Conservation (phyloP, 352 stramenopile genomes). For the Elongisporangium anandrum region DNA sequence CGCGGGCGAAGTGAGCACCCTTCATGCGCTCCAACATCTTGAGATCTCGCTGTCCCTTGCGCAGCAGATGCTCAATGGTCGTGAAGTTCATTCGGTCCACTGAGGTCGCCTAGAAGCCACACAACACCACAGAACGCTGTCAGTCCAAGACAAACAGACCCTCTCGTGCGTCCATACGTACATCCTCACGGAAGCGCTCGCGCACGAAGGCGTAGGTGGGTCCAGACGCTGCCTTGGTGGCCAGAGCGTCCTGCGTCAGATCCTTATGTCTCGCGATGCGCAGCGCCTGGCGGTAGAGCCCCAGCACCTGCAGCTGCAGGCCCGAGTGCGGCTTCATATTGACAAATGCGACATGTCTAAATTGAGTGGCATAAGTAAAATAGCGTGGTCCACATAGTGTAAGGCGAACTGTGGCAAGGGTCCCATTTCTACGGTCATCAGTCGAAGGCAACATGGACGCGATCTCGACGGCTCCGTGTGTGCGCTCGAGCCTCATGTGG, state of each 20-base stretch:
- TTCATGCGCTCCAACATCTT: slow-evolving; percentile 78
- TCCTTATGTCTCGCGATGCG: slow-evolving; percentile 60
- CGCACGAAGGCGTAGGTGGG: slow-evolving; percentile 54
- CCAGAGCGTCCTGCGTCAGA: slow-evolving; percentile 7
- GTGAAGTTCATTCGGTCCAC: slow-evolving; percentile 73
- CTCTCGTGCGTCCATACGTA: slow-evolving; percentile 29
- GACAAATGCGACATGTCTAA: not conserved
- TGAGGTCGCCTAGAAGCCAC: slow-evolving; percentile 40
- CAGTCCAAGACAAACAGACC: too few species aligned
- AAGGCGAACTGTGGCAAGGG: too few species aligned
- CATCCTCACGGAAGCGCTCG: slow-evolving; percentile 72
- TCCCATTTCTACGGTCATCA: not conserved
- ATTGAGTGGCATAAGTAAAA: not conserved
- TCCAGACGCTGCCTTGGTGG: slow-evolving; percentile 7
- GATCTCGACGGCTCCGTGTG: slow-evolving; percentile 76
- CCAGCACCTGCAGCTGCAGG: slow-evolving; percentile 73
- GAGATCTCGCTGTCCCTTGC: slow-evolving; percentile 79
- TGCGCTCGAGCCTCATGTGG: slow-evolving; percentile 75
- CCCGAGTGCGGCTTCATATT: slow-evolving; percentile 48
- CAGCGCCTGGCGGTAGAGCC: slow-evolving; percentile 65
- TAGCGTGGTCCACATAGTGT: too few species aligned
- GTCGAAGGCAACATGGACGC: slow-evolving; percentile 14
- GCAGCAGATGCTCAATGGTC: slow-evolving; percentile 82
- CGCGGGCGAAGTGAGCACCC: slow-evolving; percentile 41
- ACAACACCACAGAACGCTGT: too few species aligned